Evolutionary conservation across 805 yeast species (phyloP).

Genomic region (Cyberlindnera nakhonratchasimensis): DNA sequence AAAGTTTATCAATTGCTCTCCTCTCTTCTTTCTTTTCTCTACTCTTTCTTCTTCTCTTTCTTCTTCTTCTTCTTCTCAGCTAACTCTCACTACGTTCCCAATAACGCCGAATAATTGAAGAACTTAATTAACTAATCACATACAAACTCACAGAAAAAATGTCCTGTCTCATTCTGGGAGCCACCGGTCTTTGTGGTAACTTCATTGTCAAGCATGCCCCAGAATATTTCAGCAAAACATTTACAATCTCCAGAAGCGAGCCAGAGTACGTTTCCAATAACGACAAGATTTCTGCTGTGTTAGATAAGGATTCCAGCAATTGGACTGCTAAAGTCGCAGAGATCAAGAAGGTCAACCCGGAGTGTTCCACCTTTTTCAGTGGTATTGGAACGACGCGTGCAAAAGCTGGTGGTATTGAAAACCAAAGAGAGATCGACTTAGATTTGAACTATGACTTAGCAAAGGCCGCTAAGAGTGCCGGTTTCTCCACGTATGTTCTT

Average conservation of each 20-base stretch:
- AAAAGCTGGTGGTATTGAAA: constrained; percentile 67
- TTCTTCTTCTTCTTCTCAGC: not conserved
- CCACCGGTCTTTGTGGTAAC: constrained; percentile 77
- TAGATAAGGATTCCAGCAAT: constrained; percentile 43
- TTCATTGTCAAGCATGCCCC: constrained; percentile 45
- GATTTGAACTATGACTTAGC: constrained; percentile 70
- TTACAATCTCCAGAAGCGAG: constrained; percentile 49
- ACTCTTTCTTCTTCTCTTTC: too few species aligned
- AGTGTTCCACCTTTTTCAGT: constrained; percentile 48
- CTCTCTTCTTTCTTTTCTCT: too few species aligned
- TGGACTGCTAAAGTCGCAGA: constrained; percentile 45
- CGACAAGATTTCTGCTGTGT: constrained; percentile 31
- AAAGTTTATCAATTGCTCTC: not conserved
- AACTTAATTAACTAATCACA: too few species aligned
- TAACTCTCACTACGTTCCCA: not conserved
- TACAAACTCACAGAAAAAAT: not conserved
- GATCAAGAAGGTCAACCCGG: constrained; percentile 21
- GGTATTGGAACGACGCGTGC: constrained; percentile 75
- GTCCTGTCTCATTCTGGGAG: constrained; percentile 49
- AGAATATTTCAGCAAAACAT: constrained; percentile 38
- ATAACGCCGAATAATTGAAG: too few species aligned
- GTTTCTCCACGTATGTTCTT: constrained; percentile 63
- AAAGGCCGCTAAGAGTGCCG: constrained; percentile 66
- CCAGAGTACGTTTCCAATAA: constrained; percentile 12
- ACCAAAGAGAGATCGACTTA: constrained; percentile 68